Evolutionary conservation across 2,329 filamentous ascomycete genomes (phyloP).

Genomic region (Ceratocystis albifundus): DNA sequence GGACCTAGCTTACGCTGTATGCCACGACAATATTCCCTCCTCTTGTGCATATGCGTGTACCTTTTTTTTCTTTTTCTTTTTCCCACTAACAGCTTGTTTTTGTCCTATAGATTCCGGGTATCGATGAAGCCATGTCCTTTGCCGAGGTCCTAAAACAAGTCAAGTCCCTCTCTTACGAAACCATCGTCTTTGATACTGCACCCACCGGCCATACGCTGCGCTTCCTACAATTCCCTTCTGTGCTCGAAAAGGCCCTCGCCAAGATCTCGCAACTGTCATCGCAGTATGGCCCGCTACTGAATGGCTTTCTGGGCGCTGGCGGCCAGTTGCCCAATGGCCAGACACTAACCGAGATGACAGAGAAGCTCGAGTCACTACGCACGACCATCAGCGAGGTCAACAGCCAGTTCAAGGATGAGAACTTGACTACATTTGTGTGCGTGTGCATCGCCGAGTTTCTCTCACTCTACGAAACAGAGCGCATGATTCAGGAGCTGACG

Average conservation of each 20-base stretch:
- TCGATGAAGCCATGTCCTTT: conserved; percentile 99
- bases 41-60: conserved; percentile 8
- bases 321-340: conserved; percentile 75
- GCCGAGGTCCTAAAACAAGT: conserved; percentile 98
- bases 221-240: conserved; percentile 95
- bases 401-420: conserved; percentile 92
- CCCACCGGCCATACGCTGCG: conserved; percentile 96
- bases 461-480: conserved; percentile 93
- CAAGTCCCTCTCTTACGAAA: conserved; percentile 96
- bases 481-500: conserved; percentile 97
- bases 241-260: conserved; percentile 95
- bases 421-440: conserved; percentile 92
- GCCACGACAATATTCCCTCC: conserved; percentile 29
- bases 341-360: conserved; percentile 80
- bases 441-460: conserved; percentile 98
- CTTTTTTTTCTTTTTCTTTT: conserved; percentile 5
- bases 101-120: conserved; percentile 69
- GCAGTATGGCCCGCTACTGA: conserved; percentile 93
- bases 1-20: conserved; percentile 85
- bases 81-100: not conserved
- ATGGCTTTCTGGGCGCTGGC: conserved; percentile 75
- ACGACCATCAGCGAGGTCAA: conserved; percentile 94
- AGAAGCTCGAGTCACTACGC: conserved; percentile 86
- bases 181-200: conserved; percentile 97
- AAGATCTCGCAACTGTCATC: conserved; percentile 89